Conservation (phyloP, 257 asterid genomes). For the Echium plantagineum region DNA sequence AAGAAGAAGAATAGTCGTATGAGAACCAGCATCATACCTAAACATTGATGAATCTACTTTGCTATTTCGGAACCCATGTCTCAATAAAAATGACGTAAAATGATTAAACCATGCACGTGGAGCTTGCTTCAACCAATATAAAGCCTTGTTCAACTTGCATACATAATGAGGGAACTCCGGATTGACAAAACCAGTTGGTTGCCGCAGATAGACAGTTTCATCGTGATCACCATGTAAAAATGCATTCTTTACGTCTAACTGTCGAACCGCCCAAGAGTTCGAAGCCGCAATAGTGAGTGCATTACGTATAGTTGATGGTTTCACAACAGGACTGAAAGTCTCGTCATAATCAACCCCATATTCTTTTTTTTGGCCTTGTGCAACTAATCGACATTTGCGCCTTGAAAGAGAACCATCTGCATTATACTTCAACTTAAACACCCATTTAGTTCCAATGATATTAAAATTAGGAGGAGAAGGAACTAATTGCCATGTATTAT, state of each 20-base stretch:
- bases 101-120: no score
- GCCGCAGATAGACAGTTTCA: background rate
- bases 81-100: no score
- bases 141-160: background rate
- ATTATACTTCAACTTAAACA: background rate
- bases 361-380: background rate
- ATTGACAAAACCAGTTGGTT: background rate
- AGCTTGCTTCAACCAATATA: conserved; percentile 7
- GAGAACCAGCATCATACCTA: background rate
- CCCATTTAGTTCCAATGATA: no score
- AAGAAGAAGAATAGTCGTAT: background rate
- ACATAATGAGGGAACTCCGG: background rate
- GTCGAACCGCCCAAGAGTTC: background rate
- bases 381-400: background rate
- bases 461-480: background rate
- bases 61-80: no score
- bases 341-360: background rate
- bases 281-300: no score
- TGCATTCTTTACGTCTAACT: no score
- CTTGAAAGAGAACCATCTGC: no score
- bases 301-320: background rate
- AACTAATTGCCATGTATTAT: background rate
- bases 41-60: background rate
- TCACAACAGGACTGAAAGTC: background rate
- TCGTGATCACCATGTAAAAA: background rate